Base-by-base conservation (phyloP, 163 green algal genomes). In the Chlamydomonas reinhardtii region DNA sequence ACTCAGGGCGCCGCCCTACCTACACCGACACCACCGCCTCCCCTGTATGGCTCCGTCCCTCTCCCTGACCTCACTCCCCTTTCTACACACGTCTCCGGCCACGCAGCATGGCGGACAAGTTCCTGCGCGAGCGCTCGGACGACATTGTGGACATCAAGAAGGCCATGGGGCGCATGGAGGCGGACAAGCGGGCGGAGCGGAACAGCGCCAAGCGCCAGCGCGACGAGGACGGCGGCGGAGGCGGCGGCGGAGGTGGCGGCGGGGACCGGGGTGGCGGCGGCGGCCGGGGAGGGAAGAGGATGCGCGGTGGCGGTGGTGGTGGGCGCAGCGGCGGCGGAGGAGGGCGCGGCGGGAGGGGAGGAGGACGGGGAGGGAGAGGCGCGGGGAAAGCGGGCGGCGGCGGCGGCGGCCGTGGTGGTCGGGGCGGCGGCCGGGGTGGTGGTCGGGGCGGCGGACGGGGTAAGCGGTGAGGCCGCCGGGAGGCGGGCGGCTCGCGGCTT, bases 91-190 rank as follows among this genome's bases (percentile, higher is more conserved):
- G n/a, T n/a, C n/a, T n/a, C n/a, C n/a, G n/a, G n/a, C n/a, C 93
- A 59, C 64, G 70, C 81, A 93, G 92, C 70, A 69, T 96, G 82
- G 94, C 94, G 2, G 95, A 98, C 86, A 91, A 89, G 72, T 94
- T 98, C 59, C 62, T 98, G n/a, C 91, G 94, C 6, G 92, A 96
- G 85, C 79, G 89, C 17, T 83, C 81, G 0, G 96, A 97, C 52
- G 94, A 98, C 78, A 91, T 98, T 5, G 64, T 98, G 62, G 95
- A 98, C 80, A 86, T 98, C 16, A 76, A 84, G 22, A 90, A 90
- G 80, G 96, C 95, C 3, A 95, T 96, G 35, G 78, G 90, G 14
- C 87, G 86, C 29, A 72, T 84, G 25, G 89, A 90, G 74, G 72
- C 77, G 24, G 89, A 89, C 19, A 70, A 83, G 69, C 24, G 88